phyloP scores from a whole-genome alignment of 345 rosid genomes.

The Populus pruinosa region DNA sequence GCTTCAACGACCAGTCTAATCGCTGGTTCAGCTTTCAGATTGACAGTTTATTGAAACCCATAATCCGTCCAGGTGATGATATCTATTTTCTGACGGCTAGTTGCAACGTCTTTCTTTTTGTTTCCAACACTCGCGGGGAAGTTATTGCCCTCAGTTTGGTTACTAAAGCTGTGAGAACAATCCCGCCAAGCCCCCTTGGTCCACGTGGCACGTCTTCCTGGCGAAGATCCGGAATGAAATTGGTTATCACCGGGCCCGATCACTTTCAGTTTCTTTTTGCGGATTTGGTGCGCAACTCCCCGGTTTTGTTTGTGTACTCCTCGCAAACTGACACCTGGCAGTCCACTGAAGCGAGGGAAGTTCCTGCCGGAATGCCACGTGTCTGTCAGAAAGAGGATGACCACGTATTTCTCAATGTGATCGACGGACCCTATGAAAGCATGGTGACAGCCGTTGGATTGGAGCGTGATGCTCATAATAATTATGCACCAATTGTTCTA shows the following conservation, averaged over 20 bases:
- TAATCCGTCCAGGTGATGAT: constrained; percentile 42
- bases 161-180: constrained; percentile 35
- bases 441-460: constrained; percentile 35
- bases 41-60: constrained; percentile 35
- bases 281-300: constrained; percentile 52
- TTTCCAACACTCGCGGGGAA: constrained; percentile 48
- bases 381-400: constrained; percentile 1
- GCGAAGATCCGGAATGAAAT: constrained; percentile 75
- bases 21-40: constrained; percentile 64
- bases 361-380: not conserved
- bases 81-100: constrained; percentile 55
- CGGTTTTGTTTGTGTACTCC: constrained; percentile 45
- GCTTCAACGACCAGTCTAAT: constrained; percentile 45
- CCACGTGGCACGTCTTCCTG: constrained; percentile 80
- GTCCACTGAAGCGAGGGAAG: constrained; percentile 34
- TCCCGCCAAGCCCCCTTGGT: constrained; percentile 69
- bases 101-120: constrained; percentile 58
- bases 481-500: constrained; percentile 26
- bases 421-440: constrained; percentile 47
- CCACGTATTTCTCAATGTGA: constrained; percentile 40
- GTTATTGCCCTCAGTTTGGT: constrained; percentile 56
- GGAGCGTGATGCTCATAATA: not conserved
- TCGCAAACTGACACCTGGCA: constrained; percentile 52
- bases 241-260: constrained; percentile 31
- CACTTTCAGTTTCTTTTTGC: constrained; percentile 62